phyloP scores from a whole-genome alignment of 148 eudicot genomes.

The Pouteria glomerata region DNA sequence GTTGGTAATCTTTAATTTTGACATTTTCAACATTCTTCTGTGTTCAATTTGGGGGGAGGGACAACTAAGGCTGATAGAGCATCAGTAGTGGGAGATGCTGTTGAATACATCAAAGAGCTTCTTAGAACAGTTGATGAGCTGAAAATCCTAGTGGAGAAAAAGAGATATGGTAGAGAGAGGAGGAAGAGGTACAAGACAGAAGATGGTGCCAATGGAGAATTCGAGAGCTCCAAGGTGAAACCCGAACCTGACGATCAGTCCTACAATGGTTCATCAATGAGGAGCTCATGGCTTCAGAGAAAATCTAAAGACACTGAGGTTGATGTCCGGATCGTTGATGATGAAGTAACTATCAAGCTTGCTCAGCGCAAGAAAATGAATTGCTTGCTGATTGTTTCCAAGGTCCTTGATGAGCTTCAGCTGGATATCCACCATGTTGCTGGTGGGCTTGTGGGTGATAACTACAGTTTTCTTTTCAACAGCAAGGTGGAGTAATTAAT shows the following conservation, averaged over 20 bases:
- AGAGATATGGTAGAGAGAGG: slow-evolving; percentile 50
- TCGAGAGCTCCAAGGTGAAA: slow-evolving; percentile 19
- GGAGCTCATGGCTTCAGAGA: slow-evolving; percentile 93
- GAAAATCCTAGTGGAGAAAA: slow-evolving; percentile 64
- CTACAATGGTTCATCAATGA: slow-evolving; percentile 30
- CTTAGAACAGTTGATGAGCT: slow-evolving; percentile 64
- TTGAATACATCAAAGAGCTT: slow-evolving; percentile 69
- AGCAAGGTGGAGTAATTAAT: slow-evolving; percentile 65
- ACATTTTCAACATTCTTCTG: background rate
- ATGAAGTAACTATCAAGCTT: slow-evolving; percentile 83
- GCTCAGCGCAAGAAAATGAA: slow-evolving; percentile 81
- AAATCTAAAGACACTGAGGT: slow-evolving; percentile 80
- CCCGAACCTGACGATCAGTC: slow-evolving; percentile 45
- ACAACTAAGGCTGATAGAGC: slow-evolving; percentile 57
- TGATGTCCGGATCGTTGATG: slow-evolving; percentile 80
- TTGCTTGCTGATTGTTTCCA: slow-evolving; percentile 63
- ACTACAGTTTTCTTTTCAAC: slow-evolving; percentile 82
- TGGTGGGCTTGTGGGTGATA: slow-evolving; percentile 91
- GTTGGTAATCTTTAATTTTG: background rate
- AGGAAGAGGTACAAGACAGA: slow-evolving; percentile 55
- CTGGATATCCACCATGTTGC: slow-evolving; percentile 90
- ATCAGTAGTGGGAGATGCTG: slow-evolving; percentile 73
- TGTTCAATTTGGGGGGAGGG: background rate
- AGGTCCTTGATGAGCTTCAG: slow-evolving; percentile 78
- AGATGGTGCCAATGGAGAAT: slow-evolving; percentile 15